Base-by-base conservation (phyloP, 768 basidiomycete species). In the Tricholoma flavovirens region DNA sequence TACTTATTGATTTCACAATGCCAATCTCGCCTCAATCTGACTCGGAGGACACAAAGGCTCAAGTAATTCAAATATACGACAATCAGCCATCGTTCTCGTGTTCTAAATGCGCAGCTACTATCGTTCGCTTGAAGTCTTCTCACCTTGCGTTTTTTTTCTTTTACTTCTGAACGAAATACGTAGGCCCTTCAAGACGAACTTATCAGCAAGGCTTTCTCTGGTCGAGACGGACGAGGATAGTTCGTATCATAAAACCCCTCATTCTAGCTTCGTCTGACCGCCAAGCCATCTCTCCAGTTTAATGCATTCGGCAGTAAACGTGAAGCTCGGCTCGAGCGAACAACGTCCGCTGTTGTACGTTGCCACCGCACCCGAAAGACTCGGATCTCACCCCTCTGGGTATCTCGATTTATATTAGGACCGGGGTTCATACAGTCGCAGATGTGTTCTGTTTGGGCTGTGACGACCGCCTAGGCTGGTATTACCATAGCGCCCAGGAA, bases 121-220 rank as follows among this genome's bases (percentile, higher is more conserved):
- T 92, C 51, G 89, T 89, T 53, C 53, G 86, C 71, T 22, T 29
- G 29, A 45, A 51, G 56, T 52, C 54, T 49, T 46, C 6, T 12
- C 12, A 24, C 2, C 24, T 3, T 26, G 24, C n/a, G n/a, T 12
- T 9, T 24, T 7, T 42, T 15, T 22, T 4, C 7, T 51, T 24
- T 21, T 11, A n/a, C 24, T 40, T 11, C 26, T 54, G 49, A 26
- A 35, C 32, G 14, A 15, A 51, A 51, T 48, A 50, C 54, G 59
- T 56, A 91, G 89, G 81, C 85, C 19, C 75, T 93, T 14, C 89
- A 92, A 67, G 90, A 93, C 60, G 90, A 92, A 62, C 70, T 91
- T 19, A 89, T 93, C 58, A 90, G 87, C 74, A 93, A 92, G 65
- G 74, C 88, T 0, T 93, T 93, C 72, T 86, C 88, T 24, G 90